Base-by-base conservation (phyloP, 768 basidiomycete species). In the Hygrocybe coccinea region DNA sequence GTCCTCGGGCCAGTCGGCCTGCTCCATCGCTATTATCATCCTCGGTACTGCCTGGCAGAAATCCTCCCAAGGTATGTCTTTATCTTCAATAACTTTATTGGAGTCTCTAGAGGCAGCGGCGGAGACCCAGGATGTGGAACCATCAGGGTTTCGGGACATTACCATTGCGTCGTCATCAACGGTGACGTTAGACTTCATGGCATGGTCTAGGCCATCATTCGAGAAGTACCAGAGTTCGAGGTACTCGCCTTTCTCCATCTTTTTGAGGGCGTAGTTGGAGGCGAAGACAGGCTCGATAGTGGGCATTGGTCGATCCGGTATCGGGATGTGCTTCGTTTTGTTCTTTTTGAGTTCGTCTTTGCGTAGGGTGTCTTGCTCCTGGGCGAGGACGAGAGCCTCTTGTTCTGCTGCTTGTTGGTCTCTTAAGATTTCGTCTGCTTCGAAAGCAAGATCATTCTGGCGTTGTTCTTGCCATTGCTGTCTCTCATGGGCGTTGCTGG, bases 311-410 rank as follows among this genome's bases (percentile, higher is more conserved):
- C 19, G 24, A 29, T 12, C 41, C 8, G 41, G 53, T 17, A 54
- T 54, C 12, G 19, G 53, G 24, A 25, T 22, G 22, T 45, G 34
- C 25, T 54, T 54, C 5, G 39, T 29, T 29, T 24, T 44, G 44
- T 54, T 22, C 44, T 54, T 54, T 39, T 46, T 54, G 17, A 44
- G n/a, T 25, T 54, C 53, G 7, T 54, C 53, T 44, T 39, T 44
- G 19, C 17, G 19, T 12, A n/a, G 15, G 4, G 48, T 35, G 11
- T 54, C 33, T 19, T 54, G 29, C 33, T 54, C 53, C 33, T 36
- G 6, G 4, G 51, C 51, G 5, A 35, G 15, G 3, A 41, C 8
- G 17, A 41, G 39, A 19, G 14, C 39, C 5, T 41, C 3, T 10
- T 41, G 39, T 14, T 41, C 15, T 41, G 14, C 38, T 19, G 12